Base-by-base conservation (phyloP, 2,329 filamentous ascomycete species). In the Colletotrichum acutatum region DNA sequence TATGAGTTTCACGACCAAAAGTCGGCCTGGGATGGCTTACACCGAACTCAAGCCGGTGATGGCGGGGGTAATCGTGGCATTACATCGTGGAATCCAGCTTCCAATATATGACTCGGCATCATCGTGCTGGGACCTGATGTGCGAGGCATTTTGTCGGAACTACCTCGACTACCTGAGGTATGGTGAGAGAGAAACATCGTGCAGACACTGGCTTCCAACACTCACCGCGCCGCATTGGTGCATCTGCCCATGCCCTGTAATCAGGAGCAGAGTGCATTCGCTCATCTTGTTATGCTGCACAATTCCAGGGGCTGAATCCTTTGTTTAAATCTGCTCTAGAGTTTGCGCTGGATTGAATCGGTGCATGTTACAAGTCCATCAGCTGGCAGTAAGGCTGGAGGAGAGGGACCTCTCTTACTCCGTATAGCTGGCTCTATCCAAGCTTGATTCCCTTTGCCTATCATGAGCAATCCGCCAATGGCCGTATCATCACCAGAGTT, bases 31-130 rank as follows among this genome's bases (percentile, higher is more conserved):
- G 14, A 59, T 14, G 42, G 42, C 32, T 32, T 54, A 46, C 56
- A 67, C 56, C n/a, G 56, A 56, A 69, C 42, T 60, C 60, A 65
- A 58, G 54, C 70, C 53, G 70, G 65, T 19, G 60, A 32, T 56
- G 66, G 54, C 66, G 60, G 66, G 66, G 66, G 22, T 16, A 19
- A 54, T 32, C 22, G 6, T 24, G 49, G 34, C n/a, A 9, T 24
- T 24, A 32, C 64, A 30, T 65, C 24, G 26, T 22, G 22, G 24
- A 49, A 56, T 26, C 22, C n/a, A n/a, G 5, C 6, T 26, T 54
- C 49, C n/a, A 28, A n/a, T n/a, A 26, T n/a, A n/a, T 19, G 19
- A n/a, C 28, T 8, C 24, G 49, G 19, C 19, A 22, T 34, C 14
- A 28, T 24, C 52, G 19, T 24, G 7, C 19, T 24, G 28, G 11